These are phyloP conservation scores for Trichoderma guizhouense DNA, from an alignment of 2,329 filamentous ascomycete genomes.

Conservation along the genomic window DNA sequence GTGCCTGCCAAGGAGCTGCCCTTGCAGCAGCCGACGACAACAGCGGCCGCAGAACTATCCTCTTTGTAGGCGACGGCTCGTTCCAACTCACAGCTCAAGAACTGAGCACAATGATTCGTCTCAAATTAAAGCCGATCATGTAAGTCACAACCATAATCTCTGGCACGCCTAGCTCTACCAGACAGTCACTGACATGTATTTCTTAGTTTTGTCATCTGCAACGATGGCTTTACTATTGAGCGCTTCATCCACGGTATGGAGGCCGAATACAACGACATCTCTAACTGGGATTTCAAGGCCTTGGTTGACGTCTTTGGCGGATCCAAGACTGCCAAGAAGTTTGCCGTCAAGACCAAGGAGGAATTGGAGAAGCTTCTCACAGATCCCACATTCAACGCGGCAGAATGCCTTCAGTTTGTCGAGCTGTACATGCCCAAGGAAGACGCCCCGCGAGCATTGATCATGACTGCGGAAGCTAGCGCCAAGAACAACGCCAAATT, in stretches of 20 bases:
- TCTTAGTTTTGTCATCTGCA: slow-evolving; percentile 75
- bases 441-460: slow-evolving; percentile 69
- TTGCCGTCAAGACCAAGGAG: slow-evolving; percentile 64
- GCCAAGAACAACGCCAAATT: slow-evolving; percentile 61
- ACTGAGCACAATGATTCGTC: slow-evolving; percentile 76
- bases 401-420: slow-evolving; percentile 62
- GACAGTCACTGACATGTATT: slow-evolving; percentile 22
- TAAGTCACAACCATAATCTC: slow-evolving; percentile 39
- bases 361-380: slow-evolving; percentile 64
- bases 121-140: slow-evolving; percentile 72
- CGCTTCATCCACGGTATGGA: slow-evolving; percentile 83
- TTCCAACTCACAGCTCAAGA: slow-evolving; percentile 85
- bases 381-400: slow-evolving; percentile 60
- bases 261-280: slow-evolving; percentile 76
- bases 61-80: slow-evolving; percentile 87
- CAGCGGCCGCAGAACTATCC: slow-evolving; percentile 62
- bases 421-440: slow-evolving; percentile 78
- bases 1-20: slow-evolving; percentile 62
- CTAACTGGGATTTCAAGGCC: slow-evolving; percentile 69
- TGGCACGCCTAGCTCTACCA: background rate
- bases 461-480: slow-evolving; percentile 67
- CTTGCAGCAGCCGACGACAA: slow-evolving; percentile 67
- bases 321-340: slow-evolving; percentile 57
- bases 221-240: slow-evolving; percentile 87
- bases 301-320: slow-evolving; percentile 67